Evolutionary conservation across 2,329 filamentous ascomycete species (phyloP).

Genomic region (Colletotrichum brevisporum): DNA sequence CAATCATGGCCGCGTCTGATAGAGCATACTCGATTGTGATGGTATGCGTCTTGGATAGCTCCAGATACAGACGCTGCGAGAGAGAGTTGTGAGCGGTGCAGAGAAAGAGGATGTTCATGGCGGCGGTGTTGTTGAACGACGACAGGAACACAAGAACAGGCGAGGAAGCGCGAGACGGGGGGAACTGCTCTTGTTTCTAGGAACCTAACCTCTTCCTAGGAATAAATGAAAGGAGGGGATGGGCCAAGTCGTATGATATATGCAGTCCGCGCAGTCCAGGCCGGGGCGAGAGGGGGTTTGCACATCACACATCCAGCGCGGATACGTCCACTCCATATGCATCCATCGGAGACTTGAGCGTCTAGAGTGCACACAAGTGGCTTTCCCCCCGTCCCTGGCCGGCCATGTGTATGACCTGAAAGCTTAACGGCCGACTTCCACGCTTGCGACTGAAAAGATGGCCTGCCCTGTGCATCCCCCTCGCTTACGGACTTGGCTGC

Average conservation of each 20-base stretch:
- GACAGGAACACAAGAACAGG: not conserved
- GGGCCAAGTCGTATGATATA: slow-evolving; percentile 27
- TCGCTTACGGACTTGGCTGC: slow-evolving; percentile 7
- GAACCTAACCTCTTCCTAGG: no score
- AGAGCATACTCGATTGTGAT: slow-evolving; percentile 57
- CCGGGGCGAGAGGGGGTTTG: slow-evolving; percentile 18
- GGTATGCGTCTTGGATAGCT: slow-evolving; percentile 51
- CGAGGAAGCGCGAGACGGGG: not conserved
- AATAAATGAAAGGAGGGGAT: slow-evolving; percentile 14
- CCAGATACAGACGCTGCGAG: slow-evolving; percentile 56
- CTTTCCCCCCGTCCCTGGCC: slow-evolving; percentile 17
- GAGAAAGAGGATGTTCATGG: slow-evolving; percentile 58
- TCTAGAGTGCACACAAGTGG: slow-evolving; percentile 21
- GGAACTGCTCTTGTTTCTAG: not conserved
- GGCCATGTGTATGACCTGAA: slow-evolving; percentile 24
- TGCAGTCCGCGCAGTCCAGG: slow-evolving; percentile 9
- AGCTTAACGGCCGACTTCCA: slow-evolving; percentile 30
- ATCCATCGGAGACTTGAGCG: slow-evolving; percentile 28
- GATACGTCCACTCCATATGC: slow-evolving; percentile 7
- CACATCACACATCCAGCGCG: not conserved
- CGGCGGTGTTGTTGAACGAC: slow-evolving; percentile 10
- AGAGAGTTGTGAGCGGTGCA: slow-evolving; percentile 61
- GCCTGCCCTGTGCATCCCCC: slow-evolving; percentile 1
- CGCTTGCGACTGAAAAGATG: slow-evolving; percentile 17
- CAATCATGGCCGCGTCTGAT: slow-evolving; percentile 51